Evolutionary conservation across 73 alveolate genomes (phyloP), one percentile per base, ranked within the genome.

Genomic region (Paramecium tetraurelia): DNA sequence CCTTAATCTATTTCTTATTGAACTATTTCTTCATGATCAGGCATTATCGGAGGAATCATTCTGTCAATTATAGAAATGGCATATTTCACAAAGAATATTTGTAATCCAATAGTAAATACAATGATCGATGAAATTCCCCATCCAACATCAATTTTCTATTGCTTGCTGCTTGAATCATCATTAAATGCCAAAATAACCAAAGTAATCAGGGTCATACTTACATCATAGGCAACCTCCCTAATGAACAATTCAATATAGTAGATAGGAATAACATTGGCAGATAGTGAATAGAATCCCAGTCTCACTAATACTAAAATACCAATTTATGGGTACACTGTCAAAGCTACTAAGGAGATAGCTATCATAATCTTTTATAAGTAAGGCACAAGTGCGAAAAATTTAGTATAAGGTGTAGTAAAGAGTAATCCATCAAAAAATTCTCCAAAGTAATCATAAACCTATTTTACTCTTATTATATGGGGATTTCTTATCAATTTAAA

Each of bases 201-300:
- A 16, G 90, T 48, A 7, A 80, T 41, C 12, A 80, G 3, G 0
- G 57, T 43, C 43, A 80, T 20, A 0, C 70, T 48, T 5, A 22
- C 35, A 80, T 80, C 90, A 80, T 43, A 80, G 18, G 76, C 75
- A 12, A 80, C 75, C n/a, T 80, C 90, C 46, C 50, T 80, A 12
- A 80, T 22, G 18, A 80, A 80, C 24, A 80, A 24, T 24, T 80
- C 90, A 44, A 80, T 41, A 46, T 44, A 80, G n/a, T 80, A 80
- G 7, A 80, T 80, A 20, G 90, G 90, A 11, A 80, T 41, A 18
- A 44, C 20, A 44, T 80, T 48, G 10, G 57, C 70, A 44, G 90
- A 80, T 21, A 80, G 57, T 7, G 90, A 40, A 48, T 80, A 80
- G 21, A 80, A 80, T 35, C 48, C 57, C 3, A 80, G 46, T 80